Base-by-base conservation (phyloP, 2,329 filamentous ascomycete species). In the Fusarium heterosporum region DNA sequence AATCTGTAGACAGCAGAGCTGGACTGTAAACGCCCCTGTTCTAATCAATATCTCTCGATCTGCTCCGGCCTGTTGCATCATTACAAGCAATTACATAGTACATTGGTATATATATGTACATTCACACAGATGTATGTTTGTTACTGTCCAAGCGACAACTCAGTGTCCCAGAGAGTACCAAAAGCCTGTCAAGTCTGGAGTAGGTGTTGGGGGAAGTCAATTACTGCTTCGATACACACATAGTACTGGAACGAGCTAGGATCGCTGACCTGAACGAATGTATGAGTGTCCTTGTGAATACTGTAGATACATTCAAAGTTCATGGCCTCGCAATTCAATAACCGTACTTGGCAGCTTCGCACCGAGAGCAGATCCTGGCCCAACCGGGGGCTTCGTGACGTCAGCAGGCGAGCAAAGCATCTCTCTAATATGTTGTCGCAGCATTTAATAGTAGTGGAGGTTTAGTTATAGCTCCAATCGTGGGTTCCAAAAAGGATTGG, bases 391-490 rank as follows among this genome's bases (percentile, higher is more conserved):
- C 39, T 61, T 40, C 46, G 58, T 68, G 64, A 68, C 64, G 65
- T 68, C 60, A 47, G 50, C 36, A 30, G 51, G 42, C 32, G 36
- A 60, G 41, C 48, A 58, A 47, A 45, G 32, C 42, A 47, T 40
- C 41, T 16, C 50, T 36, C 26, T 34, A 38, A 41, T 40, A 39
- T 29, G 14, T 39, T 26, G 38, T 39, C 34, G 38, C 36, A n/a
- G 17, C 32, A 56, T 26, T 29, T 17, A n/a, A 42, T 22, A n/a
- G 43, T 45, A 36, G 40, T 68, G 60, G 61, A 46, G 54, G 61
- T 57, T 67, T 58, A 66, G 61, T 69, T 62, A 69, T 64, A 41
- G 40, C 43, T 50, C 36, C 32, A 41, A 16, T 51, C 64, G 51
- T 60, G 53, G 52, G 54, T 51, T 68, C 34, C 51, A 51, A 47